phyloP scores from a whole-genome alignment of 176 grass and related monocot genomes.

The Triticum urartu region DNA sequence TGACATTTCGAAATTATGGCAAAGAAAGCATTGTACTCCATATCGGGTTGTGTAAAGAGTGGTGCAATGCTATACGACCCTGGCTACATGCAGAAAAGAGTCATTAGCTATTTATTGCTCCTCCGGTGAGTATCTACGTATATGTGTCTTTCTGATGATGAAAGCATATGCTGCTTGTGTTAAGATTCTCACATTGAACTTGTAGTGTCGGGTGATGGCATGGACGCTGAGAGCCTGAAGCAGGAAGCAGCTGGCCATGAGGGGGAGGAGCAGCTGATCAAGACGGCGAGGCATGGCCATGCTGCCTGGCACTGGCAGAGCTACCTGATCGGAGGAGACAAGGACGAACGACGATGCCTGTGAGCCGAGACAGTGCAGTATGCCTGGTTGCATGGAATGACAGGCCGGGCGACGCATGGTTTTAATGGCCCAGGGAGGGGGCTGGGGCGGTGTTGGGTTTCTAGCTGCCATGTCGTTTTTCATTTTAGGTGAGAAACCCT shows the following conservation, averaged over 20 bases:
- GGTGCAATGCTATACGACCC: background rate
- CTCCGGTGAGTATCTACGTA: background rate
- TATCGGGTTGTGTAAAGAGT: background rate
- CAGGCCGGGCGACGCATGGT: slow-evolving; percentile 18
- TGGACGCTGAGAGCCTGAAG: slow-evolving; percentile 36
- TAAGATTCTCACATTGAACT: slow-evolving; percentile 62
- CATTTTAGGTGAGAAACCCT: slow-evolving; percentile 65
- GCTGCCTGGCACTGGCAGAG: background rate
- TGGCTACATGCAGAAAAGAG: background rate
- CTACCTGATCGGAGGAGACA: background rate
- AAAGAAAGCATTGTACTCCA: background rate
- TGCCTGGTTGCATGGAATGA: slow-evolving; percentile 36
- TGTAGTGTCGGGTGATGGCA: slow-evolving; percentile 56
- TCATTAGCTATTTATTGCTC: background rate
- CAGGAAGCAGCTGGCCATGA: slow-evolving; percentile 41
- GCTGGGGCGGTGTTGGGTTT: slow-evolving; percentile 35
- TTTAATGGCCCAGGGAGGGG: slow-evolving; percentile 27
- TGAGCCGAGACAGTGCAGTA: background rate
- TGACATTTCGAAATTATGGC: background rate
- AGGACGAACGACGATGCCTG: background rate
- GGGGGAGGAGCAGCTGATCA: background rate
- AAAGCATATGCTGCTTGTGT: background rate
- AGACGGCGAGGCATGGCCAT: slow-evolving; percentile 9
- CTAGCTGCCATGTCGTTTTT: slow-evolving; percentile 77
- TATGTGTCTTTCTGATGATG: background rate